phyloP scores from a whole-genome alignment of 371 early-diverging fungal genomes.

The Zychaea mexicana region DNA sequence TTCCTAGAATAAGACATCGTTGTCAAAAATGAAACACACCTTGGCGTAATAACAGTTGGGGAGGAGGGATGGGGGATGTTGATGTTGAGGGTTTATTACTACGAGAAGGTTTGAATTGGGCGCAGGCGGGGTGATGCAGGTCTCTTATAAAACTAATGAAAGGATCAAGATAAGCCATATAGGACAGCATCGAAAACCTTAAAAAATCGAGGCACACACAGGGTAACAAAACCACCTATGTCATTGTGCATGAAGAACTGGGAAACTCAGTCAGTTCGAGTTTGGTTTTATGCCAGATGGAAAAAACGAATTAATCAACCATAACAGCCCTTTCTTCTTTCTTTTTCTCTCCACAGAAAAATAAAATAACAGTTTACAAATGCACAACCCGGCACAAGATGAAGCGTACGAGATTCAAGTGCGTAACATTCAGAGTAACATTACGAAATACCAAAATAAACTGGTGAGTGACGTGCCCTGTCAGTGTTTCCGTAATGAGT shows the following conservation, averaged over 20 bases:
- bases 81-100: no score
- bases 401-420: constrained; percentile 15
- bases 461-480: constrained; percentile 4
- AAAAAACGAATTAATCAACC: no score
- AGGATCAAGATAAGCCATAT: not conserved
- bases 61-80: no score
- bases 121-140: no score
- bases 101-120: no score
- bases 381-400: constrained; percentile 11
- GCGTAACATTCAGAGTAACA: constrained; percentile 12
- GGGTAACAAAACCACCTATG: not conserved
- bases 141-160: not conserved
- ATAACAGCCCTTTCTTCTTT: not conserved
- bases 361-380: not conserved
- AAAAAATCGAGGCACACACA: no score
- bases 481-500: not conserved
- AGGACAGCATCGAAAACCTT: no score
- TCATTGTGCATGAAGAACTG: not conserved
- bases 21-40: no score
- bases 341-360: not conserved
- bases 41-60: no score
- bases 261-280: not conserved
- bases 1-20: no score
- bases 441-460: constrained; percentile 8
- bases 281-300: no score